Evolutionary conservation across 2,329 filamentous ascomycete species (phyloP), one percentile per base, ranked within the genome.

Genomic region (Aspergillus quadrilineatus): DNA sequence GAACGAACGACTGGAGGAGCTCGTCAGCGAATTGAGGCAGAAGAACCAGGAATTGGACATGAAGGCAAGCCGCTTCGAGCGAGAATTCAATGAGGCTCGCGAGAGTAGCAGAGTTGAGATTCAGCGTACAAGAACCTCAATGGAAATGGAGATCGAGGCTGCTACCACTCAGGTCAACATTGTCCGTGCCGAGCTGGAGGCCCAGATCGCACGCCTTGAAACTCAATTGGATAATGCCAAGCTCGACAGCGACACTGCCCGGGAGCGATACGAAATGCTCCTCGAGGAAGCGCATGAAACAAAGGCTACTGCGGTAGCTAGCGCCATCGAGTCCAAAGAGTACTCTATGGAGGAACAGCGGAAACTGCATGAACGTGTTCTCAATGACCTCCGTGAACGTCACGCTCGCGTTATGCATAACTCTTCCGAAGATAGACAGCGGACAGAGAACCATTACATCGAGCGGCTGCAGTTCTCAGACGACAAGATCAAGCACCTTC

Each of bases 121-220:
- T 44, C 87, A 93, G 71, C 88, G 90, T 46, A 90, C 88, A 12
- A 89, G 89, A 57, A 84, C 88, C 60, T 82, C 90, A 4, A 81
- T 96, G 79, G 89, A 96, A 71, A 82, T 84, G 10, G 90, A 97
- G 68, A 79, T 97, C 34, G 91, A 96, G 57, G 81, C 85, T 39
- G 89, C 92, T 50, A 94, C 92, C 68, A 87, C 90, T 70, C 88
- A 96, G 66, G 89, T 93, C 72, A 93, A 95, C 67, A 83, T 89
- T 53, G 86, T 93, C 29, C 88, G 91, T 51, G 85, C 89, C 46
- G 89, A 93, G 66, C 83, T 95, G 9, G 92, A 96, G 70, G 86
- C 88, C 57, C 89, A 96, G 70, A 83, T 94, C 58, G 75, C 81
- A 28, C 87, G 86, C 65, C 77, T 92, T 29, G 86, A 90, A 52